Evolutionary conservation across 345 rosid genomes (phyloP).

Genomic region (Rhizophora apiculata): DNA sequence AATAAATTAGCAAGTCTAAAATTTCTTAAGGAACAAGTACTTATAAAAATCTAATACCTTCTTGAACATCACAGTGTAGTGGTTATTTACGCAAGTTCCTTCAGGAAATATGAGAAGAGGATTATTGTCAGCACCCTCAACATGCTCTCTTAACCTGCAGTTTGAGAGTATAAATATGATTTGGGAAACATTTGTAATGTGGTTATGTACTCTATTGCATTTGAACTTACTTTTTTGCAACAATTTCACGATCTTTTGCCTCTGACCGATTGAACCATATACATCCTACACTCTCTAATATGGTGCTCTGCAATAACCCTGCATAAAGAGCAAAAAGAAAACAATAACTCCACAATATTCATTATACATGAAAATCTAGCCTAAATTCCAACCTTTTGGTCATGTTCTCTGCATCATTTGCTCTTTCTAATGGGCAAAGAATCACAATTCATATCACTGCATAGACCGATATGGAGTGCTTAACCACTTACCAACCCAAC

Average conservation of each 20-base stretch:
- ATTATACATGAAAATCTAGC: background rate
- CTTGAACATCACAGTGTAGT: constrained; percentile 97
- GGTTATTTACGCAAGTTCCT: constrained; percentile 95
- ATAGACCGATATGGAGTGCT: background rate
- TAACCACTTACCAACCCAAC: constrained; percentile 93
- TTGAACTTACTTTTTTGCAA: constrained; percentile 73
- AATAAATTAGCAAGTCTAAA: constrained; percentile 9
- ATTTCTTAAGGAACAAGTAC: background rate
- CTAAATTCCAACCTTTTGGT: background rate
- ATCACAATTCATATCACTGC: no score
- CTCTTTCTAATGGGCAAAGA: no score
- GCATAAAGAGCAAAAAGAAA: constrained; percentile 22
- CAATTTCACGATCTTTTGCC: constrained; percentile 95
- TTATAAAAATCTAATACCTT: constrained; percentile 47
- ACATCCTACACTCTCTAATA: constrained; percentile 93
- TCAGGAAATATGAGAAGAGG: constrained; percentile 99
- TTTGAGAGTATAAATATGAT: constrained; percentile 18
- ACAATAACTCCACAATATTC: background rate
- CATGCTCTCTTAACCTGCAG: constrained; percentile 89
- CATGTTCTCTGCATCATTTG: background rate
- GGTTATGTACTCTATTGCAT: background rate
- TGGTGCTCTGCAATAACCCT: constrained; percentile 94
- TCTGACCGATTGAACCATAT: constrained; percentile 97
- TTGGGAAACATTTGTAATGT: constrained; percentile 4
- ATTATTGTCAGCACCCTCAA: constrained; percentile 79